Evolutionary conservation across 2,329 filamentous ascomycete species (phyloP), one percentile per base, ranked within the genome.

Genomic region (Aspergillus vadensis): DNA sequence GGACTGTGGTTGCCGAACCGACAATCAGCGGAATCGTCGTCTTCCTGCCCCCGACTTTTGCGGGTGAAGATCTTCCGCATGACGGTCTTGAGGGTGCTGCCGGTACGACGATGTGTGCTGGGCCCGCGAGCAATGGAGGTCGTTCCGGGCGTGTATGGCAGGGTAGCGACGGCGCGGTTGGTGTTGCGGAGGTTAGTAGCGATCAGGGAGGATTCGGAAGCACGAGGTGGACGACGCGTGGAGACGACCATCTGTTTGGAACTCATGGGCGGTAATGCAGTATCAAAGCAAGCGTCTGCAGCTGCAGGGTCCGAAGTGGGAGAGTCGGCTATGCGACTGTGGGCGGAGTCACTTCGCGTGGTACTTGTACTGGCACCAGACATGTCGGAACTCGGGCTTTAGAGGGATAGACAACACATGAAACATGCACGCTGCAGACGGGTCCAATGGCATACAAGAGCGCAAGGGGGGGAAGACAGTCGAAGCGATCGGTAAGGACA

Each of bases 31-130:
- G 32, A 60, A 38, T 69, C 71, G 10, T 76, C 72, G 14, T 70
- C 27, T 8, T 69, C 71, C 14, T 70, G 23, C 9, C 67, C 69
- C 44, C 73, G 71, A 50, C 74, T 65, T 63, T 76, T 78, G 19
- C 75, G 72, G 38, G 72, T 77, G 66, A 79, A 79, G 48, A 79
- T 73, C 65, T 75, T 79, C 53, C 76, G 75, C 77, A 79, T 79
- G n/a, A 79, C 76, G 2, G 73, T 77, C 60, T 76, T 79, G 54
- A 79, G 58, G 2, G 77, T 77, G 58, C 77, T 79, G 9, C 73
- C 76, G 5, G 75, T 76, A 12, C 77, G 74, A 52, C 75, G 76
- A 63, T 78, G 76, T 14, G 67, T 66, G 36, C 67, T 58, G 1
- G 72, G 64, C 1, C 63, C 62, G 17, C 69, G 68, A 7, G 65